phyloP scores from a whole-genome alignment of 2,329 filamentous ascomycete genomes.

The Botrytis medusae region DNA sequence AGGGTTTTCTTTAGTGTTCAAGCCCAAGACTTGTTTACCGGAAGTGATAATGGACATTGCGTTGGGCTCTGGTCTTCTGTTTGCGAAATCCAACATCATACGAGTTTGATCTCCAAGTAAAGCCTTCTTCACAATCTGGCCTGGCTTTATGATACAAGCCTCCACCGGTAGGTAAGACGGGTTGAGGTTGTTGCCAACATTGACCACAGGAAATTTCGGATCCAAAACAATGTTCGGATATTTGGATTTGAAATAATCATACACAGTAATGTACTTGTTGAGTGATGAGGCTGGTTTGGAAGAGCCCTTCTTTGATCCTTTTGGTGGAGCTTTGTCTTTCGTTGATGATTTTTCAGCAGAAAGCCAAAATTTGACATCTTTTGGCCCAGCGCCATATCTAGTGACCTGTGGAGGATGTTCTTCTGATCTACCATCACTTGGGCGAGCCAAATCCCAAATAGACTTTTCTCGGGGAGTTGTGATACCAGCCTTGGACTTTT shows the following conservation, averaged over 20 bases:
- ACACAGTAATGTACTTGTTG: slow-evolving; percentile 53
- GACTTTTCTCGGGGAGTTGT: slow-evolving; percentile 45
- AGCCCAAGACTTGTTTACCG: slow-evolving; percentile 57
- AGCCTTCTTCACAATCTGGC: slow-evolving; percentile 62
- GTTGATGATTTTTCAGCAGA: slow-evolving; percentile 36
- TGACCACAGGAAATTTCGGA: slow-evolving; percentile 57
- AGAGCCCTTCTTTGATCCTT: slow-evolving; percentile 36
- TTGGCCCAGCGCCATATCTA: slow-evolving; percentile 48
- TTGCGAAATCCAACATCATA: slow-evolving; percentile 71
- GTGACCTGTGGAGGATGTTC: slow-evolving; percentile 41
- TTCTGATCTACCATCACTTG: slow-evolving; percentile 41
- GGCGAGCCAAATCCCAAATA: slow-evolving; percentile 48
- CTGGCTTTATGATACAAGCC: slow-evolving; percentile 60
- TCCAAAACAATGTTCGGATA: slow-evolving; percentile 51
- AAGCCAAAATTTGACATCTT: slow-evolving; percentile 56
- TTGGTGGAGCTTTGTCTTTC: slow-evolving; percentile 35
- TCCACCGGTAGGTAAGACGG: slow-evolving; percentile 68
- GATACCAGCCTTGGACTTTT: slow-evolving; percentile 39
- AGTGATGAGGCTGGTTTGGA: slow-evolving; percentile 33
- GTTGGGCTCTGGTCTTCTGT: slow-evolving; percentile 64
- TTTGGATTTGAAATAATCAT: slow-evolving; percentile 55
- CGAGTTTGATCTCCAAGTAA: slow-evolving; percentile 61
- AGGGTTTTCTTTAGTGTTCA: slow-evolving; percentile 48
- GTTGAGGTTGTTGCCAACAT: slow-evolving; percentile 57
- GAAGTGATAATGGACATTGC: slow-evolving; percentile 61